phyloP scores from a whole-genome alignment of 768 basidiomycete species.

The Mycena vitilis region DNA sequence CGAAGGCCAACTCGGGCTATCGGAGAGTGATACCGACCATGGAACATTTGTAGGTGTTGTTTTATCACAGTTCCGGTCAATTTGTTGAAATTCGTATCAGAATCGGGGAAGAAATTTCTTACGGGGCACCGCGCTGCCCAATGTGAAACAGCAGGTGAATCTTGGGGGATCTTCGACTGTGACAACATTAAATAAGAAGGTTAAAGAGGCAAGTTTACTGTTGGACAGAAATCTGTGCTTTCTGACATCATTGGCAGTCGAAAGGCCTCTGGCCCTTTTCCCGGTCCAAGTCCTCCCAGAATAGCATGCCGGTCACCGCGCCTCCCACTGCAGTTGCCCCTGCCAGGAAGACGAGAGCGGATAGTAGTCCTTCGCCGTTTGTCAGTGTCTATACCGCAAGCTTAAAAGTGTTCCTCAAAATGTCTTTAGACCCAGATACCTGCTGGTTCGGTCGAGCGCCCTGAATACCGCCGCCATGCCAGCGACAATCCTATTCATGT shows the following conservation, averaged over 20 bases:
- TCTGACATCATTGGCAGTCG: slow-evolving; percentile 12
- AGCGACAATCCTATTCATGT: slow-evolving; percentile 26
- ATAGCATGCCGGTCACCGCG: neutral
- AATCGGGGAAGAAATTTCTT: slow-evolving; percentile 20
- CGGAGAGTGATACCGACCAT: slow-evolving; percentile 36
- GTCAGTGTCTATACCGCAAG: slow-evolving; percentile 9
- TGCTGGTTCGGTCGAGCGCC: neutral
- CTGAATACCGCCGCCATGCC: slow-evolving; percentile 32
- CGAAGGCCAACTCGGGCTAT: slow-evolving; percentile 26
- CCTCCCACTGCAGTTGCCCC: neutral
- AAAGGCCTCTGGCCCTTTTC: slow-evolving; percentile 37
- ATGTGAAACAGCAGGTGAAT: slow-evolving; percentile 1
- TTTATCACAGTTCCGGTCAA: neutral
- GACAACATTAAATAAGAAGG: slow-evolving; percentile 21
- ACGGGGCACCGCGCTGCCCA: slow-evolving; percentile 3
- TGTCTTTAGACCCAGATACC: slow-evolving; percentile 16
- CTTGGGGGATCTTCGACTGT: slow-evolving; percentile 1
- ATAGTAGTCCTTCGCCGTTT: slow-evolving; percentile 29
- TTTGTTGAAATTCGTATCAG: slow-evolving; percentile 1
- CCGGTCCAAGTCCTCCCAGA: slow-evolving; percentile 32
- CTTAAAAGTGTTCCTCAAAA: neutral
- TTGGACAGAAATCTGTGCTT: neutral
- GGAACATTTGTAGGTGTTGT: slow-evolving; percentile 14
- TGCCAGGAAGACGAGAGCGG: slow-evolving; percentile 24
- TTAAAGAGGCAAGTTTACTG: slow-evolving; percentile 26